phyloP scores from a whole-genome alignment of 2,329 filamentous ascomycete genomes.

The Parascedosporium putredinis region DNA sequence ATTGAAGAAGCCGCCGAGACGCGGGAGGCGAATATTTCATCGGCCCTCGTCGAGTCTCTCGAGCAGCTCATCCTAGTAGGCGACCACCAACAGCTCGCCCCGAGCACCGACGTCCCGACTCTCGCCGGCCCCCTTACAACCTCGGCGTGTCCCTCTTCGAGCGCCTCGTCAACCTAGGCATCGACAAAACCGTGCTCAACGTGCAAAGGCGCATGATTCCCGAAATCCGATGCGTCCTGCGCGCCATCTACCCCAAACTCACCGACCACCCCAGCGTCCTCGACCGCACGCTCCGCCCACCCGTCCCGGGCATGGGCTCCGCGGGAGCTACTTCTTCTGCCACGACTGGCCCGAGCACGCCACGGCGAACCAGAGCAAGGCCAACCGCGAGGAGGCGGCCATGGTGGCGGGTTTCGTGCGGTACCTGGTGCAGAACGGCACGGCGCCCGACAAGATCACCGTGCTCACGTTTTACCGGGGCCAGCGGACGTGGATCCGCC shows the following conservation, averaged over 20 bases:
- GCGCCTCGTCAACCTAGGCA: conserved; percentile 54
- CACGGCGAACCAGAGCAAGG: conserved; percentile 54
- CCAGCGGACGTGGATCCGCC: conserved; percentile 57
- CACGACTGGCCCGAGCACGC: conserved; percentile 51
- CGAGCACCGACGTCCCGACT: conserved; percentile 51
- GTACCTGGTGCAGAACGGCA: conserved; percentile 61
- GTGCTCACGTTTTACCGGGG: conserved; percentile 83
- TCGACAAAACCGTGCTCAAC: conserved; percentile 54
- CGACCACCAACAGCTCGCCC: conserved; percentile 71
- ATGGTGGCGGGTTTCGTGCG: conserved; percentile 66
- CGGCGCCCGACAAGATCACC: conserved; percentile 53
- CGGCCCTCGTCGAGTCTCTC: conserved; percentile 38
- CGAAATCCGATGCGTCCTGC: conserved; percentile 31
- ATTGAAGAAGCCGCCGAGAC: conserved; percentile 77
- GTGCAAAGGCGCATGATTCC: conserved; percentile 54
- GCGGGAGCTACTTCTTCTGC: conserved; percentile 30
- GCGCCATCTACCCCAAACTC: conserved; percentile 35
- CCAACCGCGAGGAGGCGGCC: conserved; percentile 60
- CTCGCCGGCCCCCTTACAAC: conserved; percentile 52
- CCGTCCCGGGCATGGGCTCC: conserved; percentile 34
- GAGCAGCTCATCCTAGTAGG: conserved; percentile 53
- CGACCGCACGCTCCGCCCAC: conserved; percentile 21
- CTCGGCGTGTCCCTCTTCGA: conserved; percentile 73
- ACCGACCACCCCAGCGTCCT: conserved; percentile 32
- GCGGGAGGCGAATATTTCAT: conserved; percentile 49